Evolutionary conservation across 768 basidiomycete genomes (phyloP).

Genomic region (Gyrodon lividus): DNA sequence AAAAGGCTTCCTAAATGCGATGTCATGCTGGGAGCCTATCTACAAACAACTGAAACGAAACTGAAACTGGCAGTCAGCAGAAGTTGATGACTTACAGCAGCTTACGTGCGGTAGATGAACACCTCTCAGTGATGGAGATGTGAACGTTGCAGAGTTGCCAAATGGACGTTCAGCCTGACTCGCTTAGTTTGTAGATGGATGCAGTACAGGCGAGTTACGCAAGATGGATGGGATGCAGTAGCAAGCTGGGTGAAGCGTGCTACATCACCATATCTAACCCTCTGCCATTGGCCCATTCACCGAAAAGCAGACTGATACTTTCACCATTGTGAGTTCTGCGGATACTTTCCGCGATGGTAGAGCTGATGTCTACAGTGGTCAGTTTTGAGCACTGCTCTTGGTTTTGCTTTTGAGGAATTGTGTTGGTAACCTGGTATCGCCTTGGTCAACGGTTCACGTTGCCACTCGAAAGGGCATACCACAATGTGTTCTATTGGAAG

Average conservation of each 20-base stretch:
- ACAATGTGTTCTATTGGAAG: slow-evolving; percentile 85
- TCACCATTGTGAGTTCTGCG: slow-evolving; percentile 93
- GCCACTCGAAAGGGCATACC: slow-evolving; percentile 41
- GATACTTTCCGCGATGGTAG: slow-evolving; percentile 94
- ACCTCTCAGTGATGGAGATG: no score
- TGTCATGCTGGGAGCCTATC: no score
- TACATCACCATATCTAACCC: slow-evolving; percentile 30
- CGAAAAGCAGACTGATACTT: slow-evolving; percentile 85
- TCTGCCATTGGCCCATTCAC: slow-evolving; percentile 66
- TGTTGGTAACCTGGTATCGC: slow-evolving; percentile 82
- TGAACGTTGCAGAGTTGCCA: no score
- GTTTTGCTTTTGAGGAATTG: slow-evolving; percentile 82
- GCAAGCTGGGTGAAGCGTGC: not conserved
- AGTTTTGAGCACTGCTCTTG: slow-evolving; percentile 67
- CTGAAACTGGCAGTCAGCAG: no score
- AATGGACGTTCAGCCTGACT: no score
- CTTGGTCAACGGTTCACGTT: slow-evolving; percentile 3
- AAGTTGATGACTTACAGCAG: no score
- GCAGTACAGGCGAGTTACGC: no score
- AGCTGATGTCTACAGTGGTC: slow-evolving; percentile 85
- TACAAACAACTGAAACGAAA: no score
- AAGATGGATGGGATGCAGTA: not conserved
- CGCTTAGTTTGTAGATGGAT: no score
- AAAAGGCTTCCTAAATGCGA: no score
- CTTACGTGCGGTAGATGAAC: no score